These are phyloP conservation scores for Tolypocladium sp. DNA, from an alignment of 2,329 filamentous ascomycete genomes.

Conservation along the genomic window DNA sequence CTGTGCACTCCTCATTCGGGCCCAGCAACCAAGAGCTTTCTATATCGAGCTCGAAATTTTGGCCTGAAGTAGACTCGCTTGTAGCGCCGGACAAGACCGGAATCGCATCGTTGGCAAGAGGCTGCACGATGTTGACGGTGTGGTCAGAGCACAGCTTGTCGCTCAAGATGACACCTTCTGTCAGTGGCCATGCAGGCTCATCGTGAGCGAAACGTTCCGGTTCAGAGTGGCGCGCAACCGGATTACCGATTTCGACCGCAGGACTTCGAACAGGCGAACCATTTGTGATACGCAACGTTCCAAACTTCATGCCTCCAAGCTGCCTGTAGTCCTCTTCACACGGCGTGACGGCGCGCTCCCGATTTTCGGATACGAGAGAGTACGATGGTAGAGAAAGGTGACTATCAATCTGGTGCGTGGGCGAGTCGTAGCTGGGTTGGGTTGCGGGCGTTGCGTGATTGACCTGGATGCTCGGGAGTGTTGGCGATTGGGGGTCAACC, in stretches of 20 bases:
- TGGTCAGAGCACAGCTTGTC: neutral
- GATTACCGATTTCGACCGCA: neutral
- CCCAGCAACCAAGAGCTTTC: neutral
- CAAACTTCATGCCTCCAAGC: conserved; percentile 53
- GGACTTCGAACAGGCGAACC: conserved; percentile 41
- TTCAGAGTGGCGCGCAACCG: neutral
- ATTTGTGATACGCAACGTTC: conserved; percentile 54
- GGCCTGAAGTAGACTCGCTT: neutral
- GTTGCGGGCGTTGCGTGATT: conserved; percentile 20
- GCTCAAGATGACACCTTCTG: neutral
- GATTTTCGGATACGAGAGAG: conserved; percentile 5
- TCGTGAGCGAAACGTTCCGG: neutral
- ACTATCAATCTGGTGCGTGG: conserved; percentile 6
- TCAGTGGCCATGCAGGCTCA: neutral
- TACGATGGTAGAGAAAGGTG: conserved; percentile 23
- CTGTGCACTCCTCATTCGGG: neutral
- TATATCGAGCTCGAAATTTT: neutral
- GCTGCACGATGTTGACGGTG: neutral
- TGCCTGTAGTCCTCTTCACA: conserved; percentile 49
- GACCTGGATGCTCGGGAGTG: conserved; percentile 24
- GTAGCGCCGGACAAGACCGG: neutral
- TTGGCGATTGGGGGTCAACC: conserved; percentile 10
- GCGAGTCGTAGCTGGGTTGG: neutral
- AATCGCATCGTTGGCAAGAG: neutral
- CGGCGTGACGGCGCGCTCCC: conserved; percentile 25